A percentile compares a stretch with the other conserved stretches of the same genome.
Evolutionary conservation across 805 yeast species (phyloP).

Genomic region (Saturnispora silvae): DNA sequence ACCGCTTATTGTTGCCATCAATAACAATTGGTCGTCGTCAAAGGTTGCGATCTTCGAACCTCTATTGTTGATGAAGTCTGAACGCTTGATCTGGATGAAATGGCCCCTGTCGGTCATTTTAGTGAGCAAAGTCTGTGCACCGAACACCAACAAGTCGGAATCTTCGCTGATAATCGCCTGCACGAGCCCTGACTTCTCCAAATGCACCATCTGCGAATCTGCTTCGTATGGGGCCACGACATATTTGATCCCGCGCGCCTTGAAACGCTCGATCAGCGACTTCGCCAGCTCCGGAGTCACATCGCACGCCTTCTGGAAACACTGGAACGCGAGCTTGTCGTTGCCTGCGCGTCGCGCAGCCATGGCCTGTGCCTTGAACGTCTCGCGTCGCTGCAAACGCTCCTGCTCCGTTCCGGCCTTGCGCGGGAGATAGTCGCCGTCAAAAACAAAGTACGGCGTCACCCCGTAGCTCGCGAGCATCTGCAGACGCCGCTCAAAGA

Average conservation of each 20-base stretch:
- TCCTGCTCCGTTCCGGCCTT: conserved; percentile 64
- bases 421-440: conserved; percentile 79
- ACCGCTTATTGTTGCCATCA: conserved; percentile 84
- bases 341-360: conserved; percentile 44
- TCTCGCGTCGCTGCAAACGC: conserved; percentile 45
- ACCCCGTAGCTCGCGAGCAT: conserved; percentile 62
- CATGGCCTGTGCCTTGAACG: conserved; percentile 48
- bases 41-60: conserved; percentile 36
- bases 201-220: conserved; percentile 89
- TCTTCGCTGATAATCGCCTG: conserved; percentile 90
- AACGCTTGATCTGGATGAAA: conserved; percentile 58
- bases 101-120: conserved; percentile 63
- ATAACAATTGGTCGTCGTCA: conserved; percentile 48
- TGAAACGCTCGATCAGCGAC: conserved; percentile 64
- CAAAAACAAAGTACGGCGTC: conserved; percentile 82
- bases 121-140: conserved; percentile 66
- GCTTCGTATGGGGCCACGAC: conserved; percentile 98
- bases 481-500: conserved; percentile 53
- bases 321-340: conserved; percentile 49
- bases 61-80: conserved; percentile 32
- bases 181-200: conserved; percentile 64
- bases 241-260: conserved; percentile 44
- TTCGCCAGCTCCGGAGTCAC: conserved; percentile 90
- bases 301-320: conserved; percentile 69
- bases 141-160: conserved; percentile 85